Evolutionary conservation across 371 early-diverging fungal species (phyloP).

Genomic region (Thermomucor indicae-seudaticae): DNA sequence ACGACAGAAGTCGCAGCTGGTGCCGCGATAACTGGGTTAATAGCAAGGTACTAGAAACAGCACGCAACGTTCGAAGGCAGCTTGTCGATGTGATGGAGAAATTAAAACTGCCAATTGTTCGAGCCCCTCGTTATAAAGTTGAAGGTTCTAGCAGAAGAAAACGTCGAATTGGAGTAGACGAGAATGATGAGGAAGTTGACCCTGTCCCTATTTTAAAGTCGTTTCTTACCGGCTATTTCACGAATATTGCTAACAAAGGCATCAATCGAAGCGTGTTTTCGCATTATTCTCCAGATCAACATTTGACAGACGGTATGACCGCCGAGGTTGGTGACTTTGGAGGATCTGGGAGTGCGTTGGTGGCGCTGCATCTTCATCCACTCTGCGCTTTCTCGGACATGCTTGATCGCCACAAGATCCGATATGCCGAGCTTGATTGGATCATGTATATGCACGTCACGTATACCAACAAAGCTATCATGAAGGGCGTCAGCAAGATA

Average conservation of each 20-base stretch:
- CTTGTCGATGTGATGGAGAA: conserved; percentile 84
- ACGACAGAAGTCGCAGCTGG: conserved; percentile 64
- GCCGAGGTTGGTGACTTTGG: conserved; percentile 11
- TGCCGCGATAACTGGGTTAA: conserved; percentile 91
- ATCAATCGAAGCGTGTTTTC: conserved; percentile 64
- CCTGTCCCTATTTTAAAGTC: conserved; percentile 60
- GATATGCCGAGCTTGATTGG: conserved; percentile 65
- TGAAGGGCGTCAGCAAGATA: conserved; percentile 65
- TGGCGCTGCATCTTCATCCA: conserved; percentile 69
- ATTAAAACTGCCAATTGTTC: conserved; percentile 58
- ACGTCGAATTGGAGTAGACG: conserved; percentile 17
- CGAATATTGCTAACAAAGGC: conserved; percentile 75
- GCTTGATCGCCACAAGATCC: conserved; percentile 37
- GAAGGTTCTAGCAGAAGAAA: conserved; percentile 12
- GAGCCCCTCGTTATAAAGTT: conserved; percentile 13
- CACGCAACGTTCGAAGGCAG: conserved; percentile 87
- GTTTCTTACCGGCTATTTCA: conserved; percentile 70
- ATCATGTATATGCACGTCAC: conserved; percentile 70
- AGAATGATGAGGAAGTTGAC: conserved; percentile 23
- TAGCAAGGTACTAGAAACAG: conserved; percentile 77
- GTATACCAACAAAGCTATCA: conserved; percentile 61
- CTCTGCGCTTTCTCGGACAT: conserved; percentile 52
- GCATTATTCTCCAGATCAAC: conserved; percentile 59
- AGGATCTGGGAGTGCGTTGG: conserved; percentile 29
- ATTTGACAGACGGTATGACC: conserved; percentile 20